Conservation (phyloP, 176 grass and related monocot genomes). For the Eleusine indica region DNA sequence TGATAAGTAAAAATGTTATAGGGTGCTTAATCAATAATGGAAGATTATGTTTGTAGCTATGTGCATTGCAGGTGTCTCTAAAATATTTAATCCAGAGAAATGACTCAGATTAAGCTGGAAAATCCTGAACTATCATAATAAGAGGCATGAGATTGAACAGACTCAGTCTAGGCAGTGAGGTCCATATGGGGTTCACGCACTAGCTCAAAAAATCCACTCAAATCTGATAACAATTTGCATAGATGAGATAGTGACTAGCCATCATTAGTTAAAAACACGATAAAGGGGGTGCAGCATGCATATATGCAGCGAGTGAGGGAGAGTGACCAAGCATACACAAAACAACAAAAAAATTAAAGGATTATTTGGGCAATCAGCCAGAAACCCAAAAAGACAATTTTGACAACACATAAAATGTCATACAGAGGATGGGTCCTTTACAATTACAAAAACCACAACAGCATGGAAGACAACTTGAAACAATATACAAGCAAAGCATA, state of each 20-base stretch:
- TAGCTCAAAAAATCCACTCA: slow-evolving; percentile 2
- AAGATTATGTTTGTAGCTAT: not conserved
- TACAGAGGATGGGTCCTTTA: not conserved
- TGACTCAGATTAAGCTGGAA: not conserved
- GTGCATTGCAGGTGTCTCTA: not conserved
- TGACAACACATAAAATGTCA: not conserved
- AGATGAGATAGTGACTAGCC: not conserved
- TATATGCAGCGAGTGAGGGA: not conserved
- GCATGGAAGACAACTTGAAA: slow-evolving; percentile 5
- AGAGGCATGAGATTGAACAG: slow-evolving; percentile 7
- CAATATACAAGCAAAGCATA: not conserved
- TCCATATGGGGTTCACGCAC: slow-evolving; percentile 3
- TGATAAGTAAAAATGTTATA: not conserved
- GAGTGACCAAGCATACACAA: not conserved
- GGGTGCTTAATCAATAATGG: slow-evolving; percentile 1
- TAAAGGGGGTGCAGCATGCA: not conserved
- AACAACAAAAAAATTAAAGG: not conserved
- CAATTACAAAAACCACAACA: not conserved
- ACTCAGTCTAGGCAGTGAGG: not conserved
- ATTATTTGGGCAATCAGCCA: not conserved
- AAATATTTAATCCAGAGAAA: not conserved
- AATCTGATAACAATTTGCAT: not conserved
- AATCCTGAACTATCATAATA: not conserved
- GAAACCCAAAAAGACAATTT: slow-evolving; percentile 27
- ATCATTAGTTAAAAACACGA: slow-evolving; percentile 12